Percentiles rank a stretch among this genome's conserved stretches.
phyloP scores from a whole-genome alignment of 2,329 filamentous ascomycete species.

The Fusarium hainanense region DNA sequence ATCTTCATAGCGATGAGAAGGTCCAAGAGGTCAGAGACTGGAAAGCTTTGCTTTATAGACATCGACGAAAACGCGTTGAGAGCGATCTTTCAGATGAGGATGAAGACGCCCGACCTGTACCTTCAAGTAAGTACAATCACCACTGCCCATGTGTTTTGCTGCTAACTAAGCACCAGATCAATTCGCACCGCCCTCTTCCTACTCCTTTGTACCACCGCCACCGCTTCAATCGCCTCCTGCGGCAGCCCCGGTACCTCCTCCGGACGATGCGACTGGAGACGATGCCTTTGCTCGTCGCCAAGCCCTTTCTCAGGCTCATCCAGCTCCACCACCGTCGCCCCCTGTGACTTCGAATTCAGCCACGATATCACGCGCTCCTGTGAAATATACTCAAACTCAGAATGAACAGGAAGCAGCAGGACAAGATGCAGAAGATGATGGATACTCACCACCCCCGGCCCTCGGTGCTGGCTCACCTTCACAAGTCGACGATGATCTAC shows the following conservation, averaged over 20 bases:
- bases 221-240: slow-evolving; percentile 61
- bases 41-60: slow-evolving; percentile 83
- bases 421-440: slow-evolving; percentile 56
- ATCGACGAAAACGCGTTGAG: slow-evolving; percentile 62
- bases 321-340: slow-evolving; percentile 48
- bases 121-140: slow-evolving; percentile 50
- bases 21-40: slow-evolving; percentile 83
- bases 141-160: neutral
- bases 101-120: slow-evolving; percentile 43
- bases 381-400: slow-evolving; percentile 69
- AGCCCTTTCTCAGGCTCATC: slow-evolving; percentile 62
- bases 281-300: slow-evolving; percentile 75
- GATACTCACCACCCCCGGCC: slow-evolving; percentile 59
- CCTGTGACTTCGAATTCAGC: slow-evolving; percentile 58
- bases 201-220: slow-evolving; percentile 65
- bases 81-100: slow-evolving; percentile 53
- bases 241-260: slow-evolving; percentile 58
- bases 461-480: slow-evolving; percentile 58
- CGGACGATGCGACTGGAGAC: slow-evolving; percentile 72
- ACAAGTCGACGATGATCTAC: slow-evolving; percentile 50
- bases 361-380: slow-evolving; percentile 80
- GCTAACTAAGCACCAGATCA: slow-evolving; percentile 56
- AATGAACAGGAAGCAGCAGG: slow-evolving; percentile 49
- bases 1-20: slow-evolving; percentile 85
- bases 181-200: slow-evolving; percentile 69